Base-by-base conservation (phyloP, 1,284 basidiomycete genomes). In the Marasmius sp. region DNA sequence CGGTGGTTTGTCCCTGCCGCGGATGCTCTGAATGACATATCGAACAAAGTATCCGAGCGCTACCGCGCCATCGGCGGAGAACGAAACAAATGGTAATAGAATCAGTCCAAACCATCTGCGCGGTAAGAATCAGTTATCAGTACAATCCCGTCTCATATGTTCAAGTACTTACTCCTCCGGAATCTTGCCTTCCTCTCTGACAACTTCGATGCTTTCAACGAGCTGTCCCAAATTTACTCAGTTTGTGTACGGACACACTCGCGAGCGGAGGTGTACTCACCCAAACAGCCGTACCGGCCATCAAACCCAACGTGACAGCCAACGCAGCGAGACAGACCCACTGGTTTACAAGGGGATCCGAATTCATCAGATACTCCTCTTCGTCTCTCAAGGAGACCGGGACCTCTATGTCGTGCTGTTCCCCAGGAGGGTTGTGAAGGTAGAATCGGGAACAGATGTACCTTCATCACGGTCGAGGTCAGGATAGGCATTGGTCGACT, bases 371-470 rank as follows among this genome's bases (percentile, higher is more conserved):
- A 8, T 75, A 62, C 1, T 67, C 53, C 61, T 78, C 76, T 47
- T 73, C 66, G 34, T 74, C 65, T 54, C 66, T 71, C 45, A 77
- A 37, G 45, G 68, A 64, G 54, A 68, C 57, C 0, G 79, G 79
- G 3, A 76, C 75, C 48, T 75, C 71, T 0, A 73, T 67, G 12
- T 71, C 75, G 57, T 81, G 79, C 49, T 71, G 74, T 7, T 78
- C 71, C n/a, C 79, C 81, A 0, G 81, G 80, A 5, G 82, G 82
- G 62, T 82, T 77, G 66, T 80, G 77, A 52, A 82, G 65, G 69
- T 79, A 84, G 52, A 82, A 70, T 9, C 81, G 77, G 0, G 81
- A 82, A 38, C 68, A 69, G 39, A 82, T 63, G 62, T 83, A 83
- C 14, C 81, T 79, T 59, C 20, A 18, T n/a, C 2, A 2, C 4